Percentiles rank a stretch among this genome's conserved stretches.
phyloP scores from a whole-genome alignment of 2,329 filamentous ascomycete species.

The Monosporascus sp. region DNA sequence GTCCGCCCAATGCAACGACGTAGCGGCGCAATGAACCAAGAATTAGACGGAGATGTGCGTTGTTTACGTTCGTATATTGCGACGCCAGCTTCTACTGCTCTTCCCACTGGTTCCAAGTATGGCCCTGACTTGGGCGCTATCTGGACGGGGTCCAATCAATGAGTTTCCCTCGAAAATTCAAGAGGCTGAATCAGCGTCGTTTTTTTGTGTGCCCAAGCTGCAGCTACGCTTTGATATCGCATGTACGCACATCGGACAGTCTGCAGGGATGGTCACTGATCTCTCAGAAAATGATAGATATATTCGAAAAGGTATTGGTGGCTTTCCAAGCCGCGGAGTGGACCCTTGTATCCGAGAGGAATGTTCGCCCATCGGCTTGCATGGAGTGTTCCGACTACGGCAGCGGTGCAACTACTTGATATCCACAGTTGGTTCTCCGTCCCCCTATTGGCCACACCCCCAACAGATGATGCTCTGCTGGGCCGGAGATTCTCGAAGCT shows the following conservation, averaged over 20 bases:
- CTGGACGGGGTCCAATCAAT: slow-evolving; percentile 3
- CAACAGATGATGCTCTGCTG: not conserved
- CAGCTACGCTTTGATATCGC: too few species aligned
- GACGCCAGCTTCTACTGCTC: slow-evolving; percentile 12
- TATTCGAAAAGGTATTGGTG: slow-evolving; percentile 14
- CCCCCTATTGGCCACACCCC: not conserved
- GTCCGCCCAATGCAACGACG: not conserved
- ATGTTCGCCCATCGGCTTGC: slow-evolving; percentile 12
- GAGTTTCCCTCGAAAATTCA: slow-evolving; percentile 5
- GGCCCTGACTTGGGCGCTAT: not conserved
- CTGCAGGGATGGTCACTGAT: not conserved
- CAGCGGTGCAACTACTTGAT: slow-evolving; percentile 8
- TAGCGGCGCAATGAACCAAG: slow-evolving; percentile 17
- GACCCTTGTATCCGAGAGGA: slow-evolving; percentile 21
- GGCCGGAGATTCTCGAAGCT: slow-evolving; percentile 36
- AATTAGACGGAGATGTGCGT: slow-evolving; percentile 8
- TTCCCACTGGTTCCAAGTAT: slow-evolving; percentile 7
- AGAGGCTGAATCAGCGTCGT: slow-evolving; percentile 18
- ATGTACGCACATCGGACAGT: too few species aligned
- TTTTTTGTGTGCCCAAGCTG: not conserved
- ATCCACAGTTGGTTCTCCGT: not conserved
- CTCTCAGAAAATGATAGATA: slow-evolving; percentile 6
- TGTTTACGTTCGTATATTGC: slow-evolving; percentile 21
- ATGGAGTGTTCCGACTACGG: slow-evolving; percentile 23
- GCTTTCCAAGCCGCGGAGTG: slow-evolving; percentile 16